phyloP scores from a whole-genome alignment of 2,329 filamentous ascomycete genomes.

The Colletotrichum sp. region DNA sequence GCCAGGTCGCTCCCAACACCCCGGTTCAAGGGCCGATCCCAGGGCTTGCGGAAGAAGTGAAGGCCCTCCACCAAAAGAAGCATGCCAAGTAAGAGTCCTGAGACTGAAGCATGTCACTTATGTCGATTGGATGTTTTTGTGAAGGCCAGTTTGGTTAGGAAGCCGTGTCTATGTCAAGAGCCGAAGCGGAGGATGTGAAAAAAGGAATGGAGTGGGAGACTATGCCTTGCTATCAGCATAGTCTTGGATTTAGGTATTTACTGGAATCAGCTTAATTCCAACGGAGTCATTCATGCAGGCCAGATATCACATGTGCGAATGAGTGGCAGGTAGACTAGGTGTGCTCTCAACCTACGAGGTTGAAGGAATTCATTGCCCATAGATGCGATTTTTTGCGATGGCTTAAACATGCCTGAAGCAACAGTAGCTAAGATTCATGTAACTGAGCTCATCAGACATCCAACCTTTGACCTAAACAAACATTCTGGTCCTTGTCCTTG shows the following conservation, averaged over 20 bases:
- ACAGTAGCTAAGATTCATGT: not conserved
- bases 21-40: slow-evolving; percentile 33
- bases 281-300: not conserved
- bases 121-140: not conserved
- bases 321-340: not conserved
- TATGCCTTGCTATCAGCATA: not conserved
- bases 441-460: not conserved
- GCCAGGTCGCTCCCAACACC: slow-evolving; percentile 32
- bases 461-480: not conserved
- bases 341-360: not conserved
- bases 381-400: not conserved
- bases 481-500: not conserved
- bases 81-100: not conserved
- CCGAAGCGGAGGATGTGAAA: not conserved
- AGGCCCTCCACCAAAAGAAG: slow-evolving; percentile 28
- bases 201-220: not conserved
- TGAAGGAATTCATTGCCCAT: not conserved
- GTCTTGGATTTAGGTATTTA: not conserved
- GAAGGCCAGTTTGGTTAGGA: not conserved
- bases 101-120: not conserved
- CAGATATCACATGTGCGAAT: not conserved
- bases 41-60: slow-evolving; percentile 33
- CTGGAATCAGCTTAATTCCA: not conserved
- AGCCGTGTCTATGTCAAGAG: not conserved
- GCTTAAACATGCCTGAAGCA: not conserved